Evolutionary conservation across 2,329 filamentous ascomycete genomes (phyloP), one percentile per base, ranked within the genome.

Genomic region (Aureobasidium sp.): DNA sequence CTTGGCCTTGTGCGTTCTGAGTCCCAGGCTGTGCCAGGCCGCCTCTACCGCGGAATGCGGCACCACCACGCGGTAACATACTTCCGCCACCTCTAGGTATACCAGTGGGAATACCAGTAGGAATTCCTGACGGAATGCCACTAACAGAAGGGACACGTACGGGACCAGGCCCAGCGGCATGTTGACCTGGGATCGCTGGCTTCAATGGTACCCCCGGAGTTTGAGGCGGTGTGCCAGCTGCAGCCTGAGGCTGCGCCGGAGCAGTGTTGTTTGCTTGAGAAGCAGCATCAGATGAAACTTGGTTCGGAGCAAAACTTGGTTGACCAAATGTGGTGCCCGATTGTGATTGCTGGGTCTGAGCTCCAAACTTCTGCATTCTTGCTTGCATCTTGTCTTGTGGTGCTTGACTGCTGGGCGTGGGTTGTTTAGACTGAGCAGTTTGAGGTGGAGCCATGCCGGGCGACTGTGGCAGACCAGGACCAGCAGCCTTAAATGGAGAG

Each of bases 281-380:
- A 12, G 62, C 62, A 50, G 66, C 65, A 13, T 60, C 47, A 12
- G 65, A 36, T 32, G 68, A 66, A 48, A 17, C 32, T 15, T 58
- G 55, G 23, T 63, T 56, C 1, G 64, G 53, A 26, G 37, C 52
- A 26, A 64, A 64, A 48, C 61, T 66, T 2, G 65, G 65, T 51
- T 68, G 66, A 36, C 66, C 67, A 47, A 69, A 70, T 15, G 48
- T 27, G 17, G 58, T 41, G 20, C 53, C 42, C 34, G 51, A 32
- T 23, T 61, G 48, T 42, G 62, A 23, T 12, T 51, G 37, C 46
- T 34, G 36, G 26, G 55, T 53, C 6, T 42, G 37, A 26, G 52
- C 64, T 32, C 68, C 68, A 42, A 71, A 71, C 41, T 69, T 66
- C n/a, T 66, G 66, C 50, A 67, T 65, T n/a, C 68, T 64, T 34